These are phyloP conservation scores for Dichomitus squalens DNA, from an alignment of 1,284 basidiomycete species.

Conservation along the genomic window DNA sequence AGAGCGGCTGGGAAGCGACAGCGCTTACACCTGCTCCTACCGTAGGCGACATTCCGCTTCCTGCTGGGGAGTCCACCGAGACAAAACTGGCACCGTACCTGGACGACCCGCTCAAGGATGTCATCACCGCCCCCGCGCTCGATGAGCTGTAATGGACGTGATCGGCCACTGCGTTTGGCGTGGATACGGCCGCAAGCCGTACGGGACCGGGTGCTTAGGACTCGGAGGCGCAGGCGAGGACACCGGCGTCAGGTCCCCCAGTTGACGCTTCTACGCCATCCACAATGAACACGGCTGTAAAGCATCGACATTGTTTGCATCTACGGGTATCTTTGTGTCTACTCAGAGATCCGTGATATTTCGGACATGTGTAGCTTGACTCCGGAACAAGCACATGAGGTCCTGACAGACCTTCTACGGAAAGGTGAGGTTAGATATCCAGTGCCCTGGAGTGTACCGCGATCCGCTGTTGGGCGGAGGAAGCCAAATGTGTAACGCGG, in stretches of 20 bases:
- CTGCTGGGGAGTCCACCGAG: constrained; percentile 12
- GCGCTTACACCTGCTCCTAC: constrained; percentile 40
- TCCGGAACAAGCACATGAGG: no score
- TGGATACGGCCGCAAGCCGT: not conserved
- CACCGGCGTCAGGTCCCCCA: not conserved
- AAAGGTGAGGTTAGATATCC: no score
- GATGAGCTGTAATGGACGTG: constrained; percentile 15
- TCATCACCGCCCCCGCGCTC: constrained; percentile 21
- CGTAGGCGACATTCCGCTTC: not conserved
- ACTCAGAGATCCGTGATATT: not conserved
- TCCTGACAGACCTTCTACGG: no score
- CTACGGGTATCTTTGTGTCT: not conserved
- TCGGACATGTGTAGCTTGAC: not conserved
- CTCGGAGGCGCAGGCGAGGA: not conserved
- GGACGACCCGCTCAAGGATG: constrained; percentile 22
- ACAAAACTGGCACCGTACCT: constrained; percentile 21
- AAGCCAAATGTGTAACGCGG: no score
- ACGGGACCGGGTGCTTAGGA: not conserved
- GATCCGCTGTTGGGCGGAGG: no score
- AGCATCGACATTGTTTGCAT: not conserved
- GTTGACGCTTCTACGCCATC: not conserved
- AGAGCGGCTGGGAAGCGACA: constrained; percentile 77
- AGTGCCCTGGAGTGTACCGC: no score
- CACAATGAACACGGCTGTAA: not conserved
- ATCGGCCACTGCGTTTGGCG: no score